phyloP scores from a whole-genome alignment of 2,329 filamentous ascomycete species.

The Colletotrichum camelliae region DNA sequence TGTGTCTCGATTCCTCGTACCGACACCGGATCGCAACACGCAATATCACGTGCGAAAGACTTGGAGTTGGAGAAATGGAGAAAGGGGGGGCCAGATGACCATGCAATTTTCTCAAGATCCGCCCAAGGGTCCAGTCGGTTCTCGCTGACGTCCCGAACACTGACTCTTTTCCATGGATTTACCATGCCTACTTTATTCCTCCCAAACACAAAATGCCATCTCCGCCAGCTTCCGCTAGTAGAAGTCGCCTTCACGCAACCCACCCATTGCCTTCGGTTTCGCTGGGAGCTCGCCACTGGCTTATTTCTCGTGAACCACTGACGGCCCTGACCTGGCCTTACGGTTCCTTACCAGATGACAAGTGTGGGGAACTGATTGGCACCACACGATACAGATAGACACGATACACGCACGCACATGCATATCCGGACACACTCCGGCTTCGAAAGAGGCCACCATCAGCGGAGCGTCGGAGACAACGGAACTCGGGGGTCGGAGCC shows the following conservation, averaged over 20 bases:
- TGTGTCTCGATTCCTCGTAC: not conserved
- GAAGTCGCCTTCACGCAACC: not conserved
- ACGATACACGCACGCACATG: not conserved
- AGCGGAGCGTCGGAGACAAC: not conserved
- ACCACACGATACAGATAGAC: not conserved
- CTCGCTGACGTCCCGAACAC: not conserved
- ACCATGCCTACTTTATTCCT: not conserved
- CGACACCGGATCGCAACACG: not conserved
- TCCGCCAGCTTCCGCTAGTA: not conserved
- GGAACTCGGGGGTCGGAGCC: not conserved
- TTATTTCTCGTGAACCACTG: not conserved
- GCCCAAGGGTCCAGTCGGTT: constrained; percentile 10
- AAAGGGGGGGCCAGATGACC: constrained; percentile 1
- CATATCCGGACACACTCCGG: not conserved
- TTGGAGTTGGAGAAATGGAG: not conserved
- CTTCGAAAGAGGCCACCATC: not conserved
- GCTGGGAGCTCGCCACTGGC: not conserved
- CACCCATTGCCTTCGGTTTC: not conserved
- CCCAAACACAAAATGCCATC: not conserved
- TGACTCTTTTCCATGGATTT: not conserved
- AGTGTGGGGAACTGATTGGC: not conserved
- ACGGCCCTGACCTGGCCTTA: not conserved
- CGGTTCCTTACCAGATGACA: not conserved
- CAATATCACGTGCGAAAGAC: constrained; percentile 9
- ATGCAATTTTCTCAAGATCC: constrained; percentile 5